Percentiles rank a stretch among this genome's conserved stretches.
phyloP scores from a whole-genome alignment of 768 basidiomycete genomes.

The Hypholoma fasciculare region DNA sequence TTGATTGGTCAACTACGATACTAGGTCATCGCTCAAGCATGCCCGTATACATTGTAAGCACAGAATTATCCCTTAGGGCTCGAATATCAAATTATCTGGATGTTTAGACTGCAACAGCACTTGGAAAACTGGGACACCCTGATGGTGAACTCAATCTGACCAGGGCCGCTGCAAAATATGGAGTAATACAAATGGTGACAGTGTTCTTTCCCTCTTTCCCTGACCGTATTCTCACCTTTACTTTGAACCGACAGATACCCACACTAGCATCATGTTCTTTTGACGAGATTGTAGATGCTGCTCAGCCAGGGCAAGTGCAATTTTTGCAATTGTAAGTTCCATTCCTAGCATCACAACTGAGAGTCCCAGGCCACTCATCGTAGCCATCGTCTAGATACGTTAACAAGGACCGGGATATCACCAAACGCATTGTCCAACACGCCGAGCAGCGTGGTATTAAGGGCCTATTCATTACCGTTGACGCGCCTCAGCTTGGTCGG shows the following conservation, averaged over 20 bases:
- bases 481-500: conserved; percentile 94
- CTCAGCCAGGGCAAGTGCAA: conserved; percentile 74
- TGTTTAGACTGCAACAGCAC: conserved; percentile 66
- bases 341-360: background rate
- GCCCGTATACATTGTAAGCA: conserved; percentile 51
- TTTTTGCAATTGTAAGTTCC: conserved; percentile 77
- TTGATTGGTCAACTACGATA: conserved; percentile 86
- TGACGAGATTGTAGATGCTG: conserved; percentile 91
- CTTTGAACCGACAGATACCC: conserved; percentile 57
- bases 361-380: background rate
- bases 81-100: background rate
- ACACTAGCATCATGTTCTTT: conserved; percentile 95
- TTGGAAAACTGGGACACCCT: conserved; percentile 96
- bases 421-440: conserved; percentile 84
- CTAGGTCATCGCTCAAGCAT: conserved; percentile 54
- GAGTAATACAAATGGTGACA: conserved; percentile 49
- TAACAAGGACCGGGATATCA: conserved; percentile 85
- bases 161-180: conserved; percentile 76
- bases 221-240: background rate
- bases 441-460: conserved; percentile 91
- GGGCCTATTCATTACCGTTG: conserved; percentile 95
- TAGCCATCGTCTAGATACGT: conserved; percentile 61
- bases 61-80: background rate
- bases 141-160: conserved; percentile 94
- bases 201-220: background rate